Percentiles rank a stretch among this genome's conserved stretches.
These are phyloP conservation scores for Trematosphaeria pertusa DNA, from an alignment of 2,329 filamentous ascomycete species.

Conservation along the genomic window DNA sequence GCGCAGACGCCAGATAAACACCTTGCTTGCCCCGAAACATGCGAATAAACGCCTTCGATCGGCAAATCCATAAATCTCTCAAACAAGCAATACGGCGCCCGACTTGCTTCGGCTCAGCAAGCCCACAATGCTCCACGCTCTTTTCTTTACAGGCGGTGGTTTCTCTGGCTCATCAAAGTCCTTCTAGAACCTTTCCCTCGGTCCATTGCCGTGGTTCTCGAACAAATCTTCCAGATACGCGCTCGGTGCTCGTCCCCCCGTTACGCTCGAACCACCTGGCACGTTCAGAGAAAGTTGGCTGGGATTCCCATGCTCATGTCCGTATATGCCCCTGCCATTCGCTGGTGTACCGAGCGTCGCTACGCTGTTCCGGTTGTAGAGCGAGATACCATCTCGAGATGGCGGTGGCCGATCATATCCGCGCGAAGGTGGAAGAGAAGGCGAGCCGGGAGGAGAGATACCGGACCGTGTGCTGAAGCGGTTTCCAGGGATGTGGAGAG, in stretches of 20 bases:
- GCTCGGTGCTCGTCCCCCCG: constrained; percentile 79
- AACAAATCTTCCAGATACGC: constrained; percentile 91
- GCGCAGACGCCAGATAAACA: not conserved
- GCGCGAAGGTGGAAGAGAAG: constrained; percentile 44
- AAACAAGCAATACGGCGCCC: constrained; percentile 1
- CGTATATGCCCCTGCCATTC: constrained; percentile 38
- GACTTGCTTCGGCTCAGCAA: constrained; percentile 3
- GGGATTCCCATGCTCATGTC: constrained; percentile 54
- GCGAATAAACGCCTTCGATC: too few relatives aligned
- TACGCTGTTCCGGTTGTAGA: constrained; percentile 48
- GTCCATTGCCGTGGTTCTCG: constrained; percentile 67
- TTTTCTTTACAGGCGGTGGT: constrained; percentile 14
- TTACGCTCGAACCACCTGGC: constrained; percentile 52
- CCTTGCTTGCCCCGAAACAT: not conserved
- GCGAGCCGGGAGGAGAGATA: constrained; percentile 44
- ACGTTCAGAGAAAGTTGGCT: constrained; percentile 72
- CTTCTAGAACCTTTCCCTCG: constrained; percentile 41
- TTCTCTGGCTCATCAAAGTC: constrained; percentile 15
- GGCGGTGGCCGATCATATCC: constrained; percentile 45
- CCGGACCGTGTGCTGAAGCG: constrained; percentile 43
- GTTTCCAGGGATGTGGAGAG: constrained; percentile 37
- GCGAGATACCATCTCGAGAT: constrained; percentile 39
- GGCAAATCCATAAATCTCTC: too few relatives aligned
- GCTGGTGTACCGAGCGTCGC: constrained; percentile 42
- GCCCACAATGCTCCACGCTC: constrained; percentile 6